A percentile compares a stretch with the other conserved stretches of the same genome.
phyloP scores from a whole-genome alignment of 306 rosid genomes.

The Fragaria iinumae region DNA sequence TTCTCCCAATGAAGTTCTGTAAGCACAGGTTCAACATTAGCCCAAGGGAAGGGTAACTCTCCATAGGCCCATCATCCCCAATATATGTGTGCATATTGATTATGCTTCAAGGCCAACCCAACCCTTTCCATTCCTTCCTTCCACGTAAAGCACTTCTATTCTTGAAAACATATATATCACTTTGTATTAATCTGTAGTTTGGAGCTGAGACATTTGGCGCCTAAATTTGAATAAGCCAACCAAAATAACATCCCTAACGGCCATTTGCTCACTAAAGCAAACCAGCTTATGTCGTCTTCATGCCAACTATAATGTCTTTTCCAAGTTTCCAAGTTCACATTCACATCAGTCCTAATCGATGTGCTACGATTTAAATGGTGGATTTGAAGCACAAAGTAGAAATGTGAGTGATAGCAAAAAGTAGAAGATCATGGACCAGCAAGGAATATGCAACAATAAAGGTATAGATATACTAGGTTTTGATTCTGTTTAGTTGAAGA shows the following conservation, averaged over 20 bases:
- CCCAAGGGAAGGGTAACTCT: constrained; percentile 28
- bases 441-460: constrained; percentile 25
- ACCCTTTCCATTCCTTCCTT: constrained; percentile 54
- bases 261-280: constrained; percentile 25
- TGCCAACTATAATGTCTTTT: constrained; percentile 28
- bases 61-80: constrained; percentile 16
- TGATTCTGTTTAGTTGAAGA: background rate
- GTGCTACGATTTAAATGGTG: constrained; percentile 28
- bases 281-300: constrained; percentile 43
- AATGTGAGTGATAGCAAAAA: constrained; percentile 6
- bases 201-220: constrained; percentile 44
- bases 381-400: constrained; percentile 2
- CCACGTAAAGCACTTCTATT: constrained; percentile 55
- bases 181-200: constrained; percentile 3
- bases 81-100: constrained; percentile 38
- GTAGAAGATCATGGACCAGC: constrained; percentile 40
- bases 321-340: constrained; percentile 40
- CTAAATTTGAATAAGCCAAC: constrained; percentile 43
- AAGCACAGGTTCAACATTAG: background rate
- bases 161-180: constrained; percentile 10
- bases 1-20: background rate
- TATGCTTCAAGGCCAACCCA: constrained; percentile 82
- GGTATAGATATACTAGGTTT: constrained; percentile 29
- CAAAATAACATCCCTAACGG: constrained; percentile 46
- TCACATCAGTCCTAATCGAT: constrained; percentile 37